Evolutionary conservation across 2,329 filamentous ascomycete genomes (phyloP), one percentile per base, ranked within the genome.

Genomic region (Diaporthe longicolla): DNA sequence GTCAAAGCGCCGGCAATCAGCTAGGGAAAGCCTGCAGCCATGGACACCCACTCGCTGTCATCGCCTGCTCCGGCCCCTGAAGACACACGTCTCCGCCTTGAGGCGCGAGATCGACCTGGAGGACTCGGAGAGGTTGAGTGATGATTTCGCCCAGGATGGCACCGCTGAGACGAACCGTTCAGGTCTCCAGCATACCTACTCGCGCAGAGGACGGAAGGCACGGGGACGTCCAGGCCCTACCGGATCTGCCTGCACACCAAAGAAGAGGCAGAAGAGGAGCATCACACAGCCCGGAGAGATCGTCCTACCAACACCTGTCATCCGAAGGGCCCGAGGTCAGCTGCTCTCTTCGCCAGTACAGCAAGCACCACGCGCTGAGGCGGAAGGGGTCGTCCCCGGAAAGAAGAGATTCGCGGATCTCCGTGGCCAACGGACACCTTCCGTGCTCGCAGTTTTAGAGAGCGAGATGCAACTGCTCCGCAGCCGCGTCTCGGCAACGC

Each of bases 1-100:
- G 24, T 61, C 4, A 15, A 50, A 50, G 24, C 68, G 29, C 43
- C 17, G 55, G 4, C 32, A 63, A n/a, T 13, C 72, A 35, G 11
- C 55, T 9, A 52, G 69, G 13, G 74, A 76, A 26, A 65, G 13
- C 29, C 13, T 57, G 21, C 82, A 83, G 58, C 81, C 80, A 17
- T 89, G 87, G 87, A 88, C 85, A 6, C 84, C 87, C 7, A 82
- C 85, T 66, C 81, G 86, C 72, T 89, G 87, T 58, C 83, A 85
- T 63, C 82, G 86, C 3, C 78, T 88, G 8, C 81, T 89, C 24
- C 85, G 86, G 4, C 87, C 87, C 45, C 78, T 89, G 0, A 82
- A 87, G 40, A 82, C 84, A 10, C 83, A 86, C 13, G 76, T 88
- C 32, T 77, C 80, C n/a, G 78, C 81, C 2, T 78, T 88, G 8